Evolutionary conservation across 352 stramenopile species (phyloP).

Genomic region (Globisporangium camurandrum): DNA sequence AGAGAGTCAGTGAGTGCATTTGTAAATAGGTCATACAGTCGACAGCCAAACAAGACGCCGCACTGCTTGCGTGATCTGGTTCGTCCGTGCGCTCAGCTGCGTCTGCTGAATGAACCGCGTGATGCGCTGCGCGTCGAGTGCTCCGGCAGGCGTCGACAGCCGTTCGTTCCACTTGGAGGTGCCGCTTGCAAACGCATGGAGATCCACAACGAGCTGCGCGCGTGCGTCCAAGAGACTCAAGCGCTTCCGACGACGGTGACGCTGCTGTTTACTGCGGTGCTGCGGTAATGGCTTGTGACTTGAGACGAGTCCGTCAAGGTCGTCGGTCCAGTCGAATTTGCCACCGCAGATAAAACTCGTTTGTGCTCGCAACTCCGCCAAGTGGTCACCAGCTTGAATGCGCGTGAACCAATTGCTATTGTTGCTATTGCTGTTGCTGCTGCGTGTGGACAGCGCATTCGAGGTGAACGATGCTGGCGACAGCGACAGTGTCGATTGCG

Average conservation of each 20-base stretch:
- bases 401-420: constrained; percentile 48
- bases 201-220: constrained; percentile 33
- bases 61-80: constrained; percentile 56
- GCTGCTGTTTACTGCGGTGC: too few species aligned
- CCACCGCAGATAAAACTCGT: constrained; percentile 65
- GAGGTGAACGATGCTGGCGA: too few species aligned
- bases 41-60: constrained; percentile 1
- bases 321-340: constrained; percentile 45
- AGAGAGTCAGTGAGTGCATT: not conserved
- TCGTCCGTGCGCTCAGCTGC: constrained; percentile 49
- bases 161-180: constrained; percentile 66
- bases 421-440: not conserved
- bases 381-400: constrained; percentile 33
- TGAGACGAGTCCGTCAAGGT: constrained; percentile 17
- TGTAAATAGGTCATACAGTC: too few species aligned
- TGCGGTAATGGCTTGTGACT: too few species aligned
- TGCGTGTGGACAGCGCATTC: constrained; percentile 3
- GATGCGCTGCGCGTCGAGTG: constrained; percentile 57
- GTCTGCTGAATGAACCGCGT: constrained; percentile 61
- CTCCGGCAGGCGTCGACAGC: constrained; percentile 21
- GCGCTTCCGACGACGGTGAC: constrained; percentile 24
- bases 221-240: constrained; percentile 52
- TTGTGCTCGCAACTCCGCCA: constrained; percentile 37
- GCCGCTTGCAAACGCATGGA: constrained; percentile 54
- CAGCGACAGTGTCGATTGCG: not conserved